phyloP scores from a whole-genome alignment of 2,329 filamentous ascomycete genomes.

The Pseudocercospora musae region DNA sequence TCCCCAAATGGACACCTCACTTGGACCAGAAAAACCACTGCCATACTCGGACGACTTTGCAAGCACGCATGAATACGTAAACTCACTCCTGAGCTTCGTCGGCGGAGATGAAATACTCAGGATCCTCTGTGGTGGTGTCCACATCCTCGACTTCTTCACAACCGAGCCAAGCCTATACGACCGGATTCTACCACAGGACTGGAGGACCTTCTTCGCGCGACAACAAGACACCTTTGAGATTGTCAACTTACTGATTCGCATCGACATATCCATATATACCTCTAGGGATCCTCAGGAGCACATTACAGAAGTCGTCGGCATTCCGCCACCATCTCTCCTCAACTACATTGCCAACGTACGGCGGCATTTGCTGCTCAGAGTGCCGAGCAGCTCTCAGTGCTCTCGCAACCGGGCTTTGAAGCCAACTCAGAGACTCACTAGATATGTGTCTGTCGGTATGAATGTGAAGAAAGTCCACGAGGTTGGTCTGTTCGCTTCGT shows the following conservation, averaged over 20 bases:
- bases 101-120: constrained; percentile 73
- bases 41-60: constrained; percentile 66
- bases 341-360: constrained; percentile 71
- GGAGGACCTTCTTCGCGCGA: constrained; percentile 72
- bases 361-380: constrained; percentile 56
- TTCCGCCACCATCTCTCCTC: constrained; percentile 58
- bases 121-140: constrained; percentile 91
- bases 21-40: constrained; percentile 54
- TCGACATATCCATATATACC: constrained; percentile 58
- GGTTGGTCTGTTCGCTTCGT: constrained; percentile 84
- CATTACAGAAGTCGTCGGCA: constrained; percentile 42
- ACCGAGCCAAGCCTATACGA: constrained; percentile 78
- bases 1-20: constrained; percentile 1
- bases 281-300: neutral
- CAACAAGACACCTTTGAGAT: constrained; percentile 67
- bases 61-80: constrained; percentile 71
- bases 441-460: constrained; percentile 82
- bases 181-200: constrained; percentile 70
- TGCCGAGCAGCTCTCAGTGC: constrained; percentile 46
- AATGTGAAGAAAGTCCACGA: constrained; percentile 94
- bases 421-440: constrained; percentile 57
- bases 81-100: constrained; percentile 72
- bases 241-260: constrained; percentile 75
- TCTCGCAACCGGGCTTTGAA: constrained; percentile 32
- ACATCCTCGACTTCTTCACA: constrained; percentile 95